These are phyloP conservation scores for Elaeis guineensis DNA, from an alignment of 176 grass and related monocot species.

Conservation along the genomic window DNA sequence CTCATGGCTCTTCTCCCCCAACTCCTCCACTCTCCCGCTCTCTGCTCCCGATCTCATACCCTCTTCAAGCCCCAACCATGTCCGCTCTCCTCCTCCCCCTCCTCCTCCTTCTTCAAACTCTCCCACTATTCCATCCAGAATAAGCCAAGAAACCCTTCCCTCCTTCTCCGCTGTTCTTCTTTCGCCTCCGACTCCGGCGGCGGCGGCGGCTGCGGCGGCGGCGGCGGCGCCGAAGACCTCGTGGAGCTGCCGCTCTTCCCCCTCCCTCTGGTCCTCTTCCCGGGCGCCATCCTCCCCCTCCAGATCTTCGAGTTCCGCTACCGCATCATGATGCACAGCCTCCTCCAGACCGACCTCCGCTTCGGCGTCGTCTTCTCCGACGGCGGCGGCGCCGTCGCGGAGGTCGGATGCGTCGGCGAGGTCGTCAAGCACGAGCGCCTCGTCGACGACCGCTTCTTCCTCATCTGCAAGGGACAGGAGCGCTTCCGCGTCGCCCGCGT, in stretches of 20 bases:
- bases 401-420: slow-evolving; percentile 89
- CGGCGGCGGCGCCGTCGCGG: slow-evolving; percentile 33
- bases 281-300: slow-evolving; percentile 63
- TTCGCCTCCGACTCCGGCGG: slow-evolving; percentile 1
- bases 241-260: slow-evolving; percentile 89
- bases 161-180: slow-evolving; percentile 9
- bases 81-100: slow-evolving; percentile 10
- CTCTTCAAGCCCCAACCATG: slow-evolving; percentile 9
- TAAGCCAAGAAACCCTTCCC: slow-evolving; percentile 1
- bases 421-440: slow-evolving; percentile 93
- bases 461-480: slow-evolving; percentile 99
- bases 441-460: slow-evolving; percentile 94
- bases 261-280: slow-evolving; percentile 91
- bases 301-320: slow-evolving; percentile 99
- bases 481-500: slow-evolving; percentile 69
- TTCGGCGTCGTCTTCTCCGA: slow-evolving; percentile 56
- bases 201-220: background rate
- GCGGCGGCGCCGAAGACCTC: slow-evolving; percentile 37
- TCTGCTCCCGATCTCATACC: background rate
- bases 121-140: background rate
- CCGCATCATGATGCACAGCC: slow-evolving; percentile 97
- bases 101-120: slow-evolving; percentile 14
- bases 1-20: slow-evolving; percentile 72
- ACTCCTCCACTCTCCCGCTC: slow-evolving; percentile 32
- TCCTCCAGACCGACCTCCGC: slow-evolving; percentile 84